Base-by-base conservation (phyloP, 495 filamentous ascomycete species). In the Aspergillus sclerotiicarbonarius region DNA sequence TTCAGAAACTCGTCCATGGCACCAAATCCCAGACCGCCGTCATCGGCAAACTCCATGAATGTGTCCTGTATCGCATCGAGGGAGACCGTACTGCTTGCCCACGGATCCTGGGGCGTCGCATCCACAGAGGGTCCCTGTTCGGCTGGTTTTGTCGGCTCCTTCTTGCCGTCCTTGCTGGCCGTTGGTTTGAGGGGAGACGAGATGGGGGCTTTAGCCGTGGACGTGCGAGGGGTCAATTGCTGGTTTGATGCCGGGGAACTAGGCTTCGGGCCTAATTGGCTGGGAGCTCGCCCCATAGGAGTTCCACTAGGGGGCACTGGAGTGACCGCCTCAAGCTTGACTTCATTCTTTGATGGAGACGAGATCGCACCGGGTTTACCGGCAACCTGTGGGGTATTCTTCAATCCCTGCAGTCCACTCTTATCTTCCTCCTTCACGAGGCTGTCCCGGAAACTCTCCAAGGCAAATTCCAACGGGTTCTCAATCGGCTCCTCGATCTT, bases 401-500 rank as follows among this genome's bases (percentile, higher is more conserved):
- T 67, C 12, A 65, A 66, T 25, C 56, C 59, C 37, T 70, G 68
- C 13, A 62, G 58, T 21, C 70, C 71, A 8, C 61, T 59, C 32
- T 77, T 66, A 39, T 78, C 65, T 52, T 64, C 73, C 37, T 62
- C 70, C 32, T 76, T 67, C 19, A 68, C 59, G 8, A 81, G 65
- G 16, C 66, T 68, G 8, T 67, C 67, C 8, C 67, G 65, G 54
- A 83, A 65, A 49, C 73, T 74, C 21, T 82, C 76, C 7, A 81
- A 58, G 8, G 72, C 75, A 58, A 71, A 84, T 25, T 75, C 67
- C 31, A 82, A 57, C 19, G 76, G 72, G 66, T 84, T 70, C 10
- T 73, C 75, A 29, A 82, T 78, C 0, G 64, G 54, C 52, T 81
- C 74, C 53, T 78, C 70, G 45, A 71, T 70, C 44, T 73, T 75